Evolutionary conservation across 164 flowering plant genomes (phyloP).

Genomic region (Hamamelis virginiana): DNA sequence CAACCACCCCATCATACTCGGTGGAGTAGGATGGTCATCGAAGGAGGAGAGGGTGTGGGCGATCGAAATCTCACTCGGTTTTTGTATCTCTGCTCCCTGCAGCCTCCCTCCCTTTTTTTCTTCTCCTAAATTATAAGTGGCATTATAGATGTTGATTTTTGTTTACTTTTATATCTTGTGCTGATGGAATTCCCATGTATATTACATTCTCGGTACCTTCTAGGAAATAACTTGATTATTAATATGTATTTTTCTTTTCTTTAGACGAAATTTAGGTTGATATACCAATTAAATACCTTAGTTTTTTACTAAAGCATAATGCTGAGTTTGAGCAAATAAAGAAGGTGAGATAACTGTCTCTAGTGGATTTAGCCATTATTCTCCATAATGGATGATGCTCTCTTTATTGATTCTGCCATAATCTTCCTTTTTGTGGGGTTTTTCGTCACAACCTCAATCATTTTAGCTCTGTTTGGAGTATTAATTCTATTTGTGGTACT

Average conservation of each 20-base stretch:
- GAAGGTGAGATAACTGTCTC: constrained; percentile 42
- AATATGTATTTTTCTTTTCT: neutral
- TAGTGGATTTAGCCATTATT: neutral
- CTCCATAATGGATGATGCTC: constrained; percentile 8
- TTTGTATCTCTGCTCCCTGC: too few relatives aligned
- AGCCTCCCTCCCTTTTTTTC: neutral
- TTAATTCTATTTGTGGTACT: neutral
- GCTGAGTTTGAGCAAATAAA: constrained; percentile 78
- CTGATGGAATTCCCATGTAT: too few relatives aligned
- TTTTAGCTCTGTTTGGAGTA: neutral
- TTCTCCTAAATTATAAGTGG: neutral
- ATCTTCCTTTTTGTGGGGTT: constrained; percentile 4
- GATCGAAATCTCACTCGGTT: too few relatives aligned
- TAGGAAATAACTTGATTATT: neutral
- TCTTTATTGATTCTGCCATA: neutral
- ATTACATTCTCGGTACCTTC: too few relatives aligned
- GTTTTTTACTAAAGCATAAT: constrained; percentile 93
- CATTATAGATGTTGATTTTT: neutral
- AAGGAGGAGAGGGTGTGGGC: too few relatives aligned
- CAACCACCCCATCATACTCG: too few relatives aligned
- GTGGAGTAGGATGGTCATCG: too few relatives aligned
- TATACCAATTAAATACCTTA: constrained; percentile 81
- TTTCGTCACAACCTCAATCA: neutral
- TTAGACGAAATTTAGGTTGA: constrained; percentile 58
- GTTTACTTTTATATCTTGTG: neutral